Conservation (phyloP, 306 rosid species). For the Urtica urens region DNA sequence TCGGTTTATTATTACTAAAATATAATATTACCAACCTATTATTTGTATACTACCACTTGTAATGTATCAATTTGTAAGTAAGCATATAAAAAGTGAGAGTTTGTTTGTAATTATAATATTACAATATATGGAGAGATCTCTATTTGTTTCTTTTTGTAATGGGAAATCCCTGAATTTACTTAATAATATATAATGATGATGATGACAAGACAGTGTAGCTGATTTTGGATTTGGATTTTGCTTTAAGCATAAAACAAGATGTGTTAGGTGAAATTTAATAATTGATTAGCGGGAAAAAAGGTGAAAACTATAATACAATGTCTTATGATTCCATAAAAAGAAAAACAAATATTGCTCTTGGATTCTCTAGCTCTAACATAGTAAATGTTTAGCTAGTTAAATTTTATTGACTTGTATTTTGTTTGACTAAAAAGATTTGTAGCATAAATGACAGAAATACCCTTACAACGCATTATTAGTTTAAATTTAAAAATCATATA, state of each 20-base stretch:
- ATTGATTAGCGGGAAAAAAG: too few species aligned
- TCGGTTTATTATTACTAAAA: conserved; percentile 43
- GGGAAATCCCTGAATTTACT: not conserved
- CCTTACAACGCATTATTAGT: too few species aligned
- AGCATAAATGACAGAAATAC: too few species aligned
- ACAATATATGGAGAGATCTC: conserved; percentile 6
- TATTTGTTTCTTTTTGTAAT: not conserved
- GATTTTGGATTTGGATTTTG: conserved; percentile 26
- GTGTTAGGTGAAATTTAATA: conserved; percentile 23
- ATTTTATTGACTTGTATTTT: too few species aligned
- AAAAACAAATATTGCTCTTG: too few species aligned
- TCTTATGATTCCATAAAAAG: too few species aligned
- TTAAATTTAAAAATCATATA: too few species aligned
- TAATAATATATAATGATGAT: not conserved
- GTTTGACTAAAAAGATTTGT: too few species aligned
- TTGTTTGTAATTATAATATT: conserved; percentile 48
- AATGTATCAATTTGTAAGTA: conserved; percentile 57
- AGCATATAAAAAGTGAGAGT: conserved; percentile 63
- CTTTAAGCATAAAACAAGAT: conserved; percentile 31
- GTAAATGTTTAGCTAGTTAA: too few species aligned
- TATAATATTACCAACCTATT: too few species aligned
- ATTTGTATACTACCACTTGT: conserved; percentile 67
- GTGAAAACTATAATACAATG: too few species aligned
- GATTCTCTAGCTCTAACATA: too few species aligned
- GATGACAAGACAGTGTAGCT: conserved; percentile 1